phyloP scores from a whole-genome alignment of 129 eudicot genomes.

The Chrysanthemum makinoi region DNA sequence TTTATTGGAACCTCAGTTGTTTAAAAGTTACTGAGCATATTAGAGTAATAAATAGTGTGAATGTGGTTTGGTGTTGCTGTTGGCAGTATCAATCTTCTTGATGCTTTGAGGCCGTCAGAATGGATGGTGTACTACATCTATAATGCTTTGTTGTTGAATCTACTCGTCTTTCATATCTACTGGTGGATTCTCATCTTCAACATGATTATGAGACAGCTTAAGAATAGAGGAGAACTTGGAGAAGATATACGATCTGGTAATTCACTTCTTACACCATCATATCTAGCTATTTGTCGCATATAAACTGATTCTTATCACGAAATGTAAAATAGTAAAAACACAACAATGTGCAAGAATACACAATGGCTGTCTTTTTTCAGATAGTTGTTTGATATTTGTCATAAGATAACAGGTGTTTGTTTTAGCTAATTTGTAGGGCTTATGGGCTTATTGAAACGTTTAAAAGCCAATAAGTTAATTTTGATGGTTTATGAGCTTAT shows the following conservation, averaged over 20 bases:
- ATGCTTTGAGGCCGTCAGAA: conserved; percentile 59
- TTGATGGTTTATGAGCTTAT: no score
- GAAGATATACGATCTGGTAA: conserved; percentile 92
- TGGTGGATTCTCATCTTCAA: conserved; percentile 95
- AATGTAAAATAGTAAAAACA: background rate
- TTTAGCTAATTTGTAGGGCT: no score
- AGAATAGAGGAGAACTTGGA: conserved; percentile 87
- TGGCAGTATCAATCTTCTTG: conserved; percentile 50
- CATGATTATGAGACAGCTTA: conserved; percentile 84
- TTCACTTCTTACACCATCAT: conserved; percentile 13
- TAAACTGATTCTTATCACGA: background rate
- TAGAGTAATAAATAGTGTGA: background rate
- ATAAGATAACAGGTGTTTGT: no score
- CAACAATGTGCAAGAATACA: conserved; percentile 14
- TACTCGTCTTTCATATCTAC: conserved; percentile 85
- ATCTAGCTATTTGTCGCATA: background rate
- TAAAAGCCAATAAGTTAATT: no score
- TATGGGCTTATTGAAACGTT: no score
- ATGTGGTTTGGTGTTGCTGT: conserved; percentile 11
- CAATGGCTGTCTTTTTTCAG: background rate
- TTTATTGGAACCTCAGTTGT: background rate
- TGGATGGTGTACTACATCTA: conserved; percentile 58
- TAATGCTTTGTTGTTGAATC: conserved; percentile 74
- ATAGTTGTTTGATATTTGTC: no score
- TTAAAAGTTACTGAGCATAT: background rate